Conservation (phyloP, 1,139 yeast species). For the Hemisphaericaspora xylanilytica region DNA sequence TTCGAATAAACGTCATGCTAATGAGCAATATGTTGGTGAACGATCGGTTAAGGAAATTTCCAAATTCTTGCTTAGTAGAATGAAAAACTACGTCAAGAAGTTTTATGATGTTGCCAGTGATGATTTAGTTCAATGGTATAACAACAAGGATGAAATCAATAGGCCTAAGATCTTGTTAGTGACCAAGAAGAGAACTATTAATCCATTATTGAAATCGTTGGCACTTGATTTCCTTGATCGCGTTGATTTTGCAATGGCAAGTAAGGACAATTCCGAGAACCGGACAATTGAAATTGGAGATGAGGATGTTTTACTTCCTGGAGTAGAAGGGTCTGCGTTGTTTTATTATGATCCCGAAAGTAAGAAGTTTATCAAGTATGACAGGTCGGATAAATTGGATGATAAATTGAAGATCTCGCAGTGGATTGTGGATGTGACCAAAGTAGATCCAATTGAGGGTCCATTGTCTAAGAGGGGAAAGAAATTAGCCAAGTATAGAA, state of each 20-base stretch:
- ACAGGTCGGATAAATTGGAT: constrained; percentile 23
- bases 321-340: constrained; percentile 26
- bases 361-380: constrained; percentile 22
- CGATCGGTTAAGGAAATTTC: constrained; percentile 59
- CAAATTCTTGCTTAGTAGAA: constrained; percentile 56
- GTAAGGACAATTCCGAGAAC: constrained; percentile 19
- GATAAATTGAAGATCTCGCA: constrained; percentile 32
- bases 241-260: constrained; percentile 31
- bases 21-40: constrained; percentile 69
- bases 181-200: constrained; percentile 45
- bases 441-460: constrained; percentile 37
- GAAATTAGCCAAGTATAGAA: constrained; percentile 31
- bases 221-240: constrained; percentile 66
- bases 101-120: constrained; percentile 29
- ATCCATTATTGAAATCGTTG: constrained; percentile 67
- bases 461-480: constrained; percentile 36
- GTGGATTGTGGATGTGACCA: constrained; percentile 34
- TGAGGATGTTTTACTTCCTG: constrained; percentile 21
- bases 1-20: constrained; percentile 36
- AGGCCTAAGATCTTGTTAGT: constrained; percentile 40
- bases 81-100: constrained; percentile 71
- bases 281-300: constrained; percentile 19
- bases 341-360: constrained; percentile 26
- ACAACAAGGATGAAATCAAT: constrained; percentile 11
- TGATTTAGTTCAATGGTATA: constrained; percentile 29